phyloP scores from a whole-genome alignment of 1,284 basidiomycete species.

The Fomitopsis pinicola region DNA sequence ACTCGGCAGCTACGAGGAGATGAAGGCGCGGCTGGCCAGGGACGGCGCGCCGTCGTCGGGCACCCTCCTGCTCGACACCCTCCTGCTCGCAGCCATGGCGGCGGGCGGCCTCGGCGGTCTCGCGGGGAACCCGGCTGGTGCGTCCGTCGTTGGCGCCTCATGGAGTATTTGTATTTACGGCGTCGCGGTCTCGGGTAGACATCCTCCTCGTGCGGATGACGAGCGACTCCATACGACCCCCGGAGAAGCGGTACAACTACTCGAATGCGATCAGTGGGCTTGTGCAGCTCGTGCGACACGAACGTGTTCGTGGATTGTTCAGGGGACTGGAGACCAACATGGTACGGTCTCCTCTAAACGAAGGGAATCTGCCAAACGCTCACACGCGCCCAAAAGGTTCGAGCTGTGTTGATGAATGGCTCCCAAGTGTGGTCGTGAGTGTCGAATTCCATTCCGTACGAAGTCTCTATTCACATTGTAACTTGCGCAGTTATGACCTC shows the following conservation, averaged over 20 bases:
- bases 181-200: constrained; percentile 34
- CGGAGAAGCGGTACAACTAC: constrained; percentile 74
- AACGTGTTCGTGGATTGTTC: constrained; percentile 67
- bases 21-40: constrained; percentile 53
- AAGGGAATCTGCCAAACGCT: background rate
- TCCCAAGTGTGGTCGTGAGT: constrained; percentile 88
- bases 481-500: constrained; percentile 69
- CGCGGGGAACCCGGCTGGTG: constrained; percentile 78
- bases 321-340: constrained; percentile 82
- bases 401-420: constrained; percentile 84
- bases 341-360: constrained; percentile 33
- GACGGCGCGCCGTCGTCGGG: constrained; percentile 45
- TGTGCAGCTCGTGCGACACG: constrained; percentile 56
- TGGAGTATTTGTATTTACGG: constrained; percentile 3
- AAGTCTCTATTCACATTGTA: constrained; percentile 2
- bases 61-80: constrained; percentile 51
- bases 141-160: constrained; percentile 13
- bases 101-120: constrained; percentile 80
- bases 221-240: constrained; percentile 73
- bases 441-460: background rate
- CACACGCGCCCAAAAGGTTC: constrained; percentile 34
- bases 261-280: constrained; percentile 73
- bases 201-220: constrained; percentile 86
- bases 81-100: constrained; percentile 62
- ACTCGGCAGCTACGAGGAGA: constrained; percentile 80